phyloP scores from a whole-genome alignment of 352 stramenopile species.

The Phytophthora macrochlamydospora region DNA sequence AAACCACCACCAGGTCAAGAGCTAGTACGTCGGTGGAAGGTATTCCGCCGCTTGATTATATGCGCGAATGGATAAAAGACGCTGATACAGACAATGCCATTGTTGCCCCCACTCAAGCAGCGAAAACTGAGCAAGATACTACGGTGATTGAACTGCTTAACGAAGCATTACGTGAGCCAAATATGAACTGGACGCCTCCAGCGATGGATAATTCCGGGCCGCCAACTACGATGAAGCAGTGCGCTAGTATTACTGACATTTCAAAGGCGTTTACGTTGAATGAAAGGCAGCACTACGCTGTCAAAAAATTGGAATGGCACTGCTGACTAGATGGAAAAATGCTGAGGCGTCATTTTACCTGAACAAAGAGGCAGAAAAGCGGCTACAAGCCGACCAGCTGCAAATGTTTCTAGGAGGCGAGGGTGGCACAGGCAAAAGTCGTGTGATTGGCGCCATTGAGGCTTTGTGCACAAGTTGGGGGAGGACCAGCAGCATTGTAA shows the following conservation, averaged over 20 bases:
- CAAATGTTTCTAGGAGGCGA: background rate
- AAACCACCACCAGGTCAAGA: background rate
- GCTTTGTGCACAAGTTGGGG: background rate
- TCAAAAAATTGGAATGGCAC: background rate
- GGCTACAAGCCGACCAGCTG: slow-evolving; percentile 5
- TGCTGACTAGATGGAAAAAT: slow-evolving; percentile 10
- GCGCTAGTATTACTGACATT: background rate
- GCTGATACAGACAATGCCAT: slow-evolving; percentile 1
- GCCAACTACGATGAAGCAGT: background rate
- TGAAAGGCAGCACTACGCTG: slow-evolving; percentile 4
- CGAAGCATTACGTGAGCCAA: background rate
- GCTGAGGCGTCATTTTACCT: background rate
- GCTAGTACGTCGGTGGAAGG: no score
- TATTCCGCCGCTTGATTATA: background rate
- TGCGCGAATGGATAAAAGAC: slow-evolving; percentile 9
- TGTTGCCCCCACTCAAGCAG: background rate
- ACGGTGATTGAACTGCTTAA: slow-evolving; percentile 1
- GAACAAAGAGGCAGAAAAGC: background rate
- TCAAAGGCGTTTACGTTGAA: slow-evolving; percentile 3
- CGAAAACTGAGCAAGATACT: background rate
- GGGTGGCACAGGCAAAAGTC: slow-evolving; percentile 3
- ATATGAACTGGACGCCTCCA: slow-evolving; percentile 2
- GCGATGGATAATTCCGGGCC: background rate
- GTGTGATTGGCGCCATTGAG: background rate
- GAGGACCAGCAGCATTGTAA: background rate